phyloP scores from a whole-genome alignment of 768 basidiomycete genomes.

The Basidioascus undulatus region DNA sequence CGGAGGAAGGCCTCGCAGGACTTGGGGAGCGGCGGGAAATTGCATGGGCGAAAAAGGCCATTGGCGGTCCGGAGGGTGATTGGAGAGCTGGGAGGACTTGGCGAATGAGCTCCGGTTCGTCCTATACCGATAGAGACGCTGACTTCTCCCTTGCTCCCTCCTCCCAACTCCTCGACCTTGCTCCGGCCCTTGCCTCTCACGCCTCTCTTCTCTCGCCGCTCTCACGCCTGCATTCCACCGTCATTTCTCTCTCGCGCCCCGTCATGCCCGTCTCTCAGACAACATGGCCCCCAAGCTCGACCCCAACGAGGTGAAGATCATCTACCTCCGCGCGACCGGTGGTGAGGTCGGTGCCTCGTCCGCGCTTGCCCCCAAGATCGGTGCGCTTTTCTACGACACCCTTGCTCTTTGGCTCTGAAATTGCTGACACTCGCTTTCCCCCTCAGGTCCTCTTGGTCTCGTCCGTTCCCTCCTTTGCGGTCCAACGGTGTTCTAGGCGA shows the following conservation, averaged over 20 bases:
- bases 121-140: no score
- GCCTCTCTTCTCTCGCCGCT: not conserved
- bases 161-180: not conserved
- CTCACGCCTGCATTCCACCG: not conserved
- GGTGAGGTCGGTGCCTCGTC: slow-evolving; percentile 99
- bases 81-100: no score
- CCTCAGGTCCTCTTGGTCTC: slow-evolving; percentile 96
- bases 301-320: slow-evolving; percentile 94
- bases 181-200: not conserved
- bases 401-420: no score
- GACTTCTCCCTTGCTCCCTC: slow-evolving; percentile 1
- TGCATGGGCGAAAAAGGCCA: no score
- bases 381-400: no score
- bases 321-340: slow-evolving; percentile 93
- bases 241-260: slow-evolving; percentile 2
- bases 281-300: slow-evolving; percentile 29
- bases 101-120: no score
- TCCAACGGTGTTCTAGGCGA: no score
- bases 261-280: slow-evolving; percentile 2
- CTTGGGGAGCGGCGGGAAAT: no score
- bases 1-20: no score
- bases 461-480: no score
- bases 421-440: no score
- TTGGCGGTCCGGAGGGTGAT: no score
- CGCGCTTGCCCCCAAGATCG: slow-evolving; percentile 96